Conservation (phyloP, 2,329 filamentous ascomycete genomes). For the Sclerotinia subarctica region DNA sequence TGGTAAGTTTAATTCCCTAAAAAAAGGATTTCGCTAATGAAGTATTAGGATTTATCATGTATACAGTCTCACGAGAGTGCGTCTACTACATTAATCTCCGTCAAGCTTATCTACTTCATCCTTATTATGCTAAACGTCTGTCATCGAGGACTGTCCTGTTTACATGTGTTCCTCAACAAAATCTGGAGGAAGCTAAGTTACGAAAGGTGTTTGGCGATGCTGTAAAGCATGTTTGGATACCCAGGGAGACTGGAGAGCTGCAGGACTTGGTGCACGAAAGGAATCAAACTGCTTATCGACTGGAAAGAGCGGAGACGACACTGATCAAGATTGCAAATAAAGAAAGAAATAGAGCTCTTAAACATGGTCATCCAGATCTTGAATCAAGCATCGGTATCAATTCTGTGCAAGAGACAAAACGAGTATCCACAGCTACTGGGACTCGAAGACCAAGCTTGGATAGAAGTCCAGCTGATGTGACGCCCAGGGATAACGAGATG, state of each 20-base stretch:
- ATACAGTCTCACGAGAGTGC: constrained; percentile 62
- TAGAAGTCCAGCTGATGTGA: not conserved
- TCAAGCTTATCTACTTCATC: constrained; percentile 65
- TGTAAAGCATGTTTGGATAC: constrained; percentile 63
- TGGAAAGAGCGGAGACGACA: constrained; percentile 63
- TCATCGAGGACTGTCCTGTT: constrained; percentile 67
- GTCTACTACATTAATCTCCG: constrained; percentile 67
- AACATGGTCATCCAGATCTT: constrained; percentile 46
- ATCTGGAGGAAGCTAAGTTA: constrained; percentile 56
- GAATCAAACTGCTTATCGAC: constrained; percentile 56
- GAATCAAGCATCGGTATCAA: constrained; percentile 21
- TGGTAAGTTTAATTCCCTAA: constrained; percentile 30
- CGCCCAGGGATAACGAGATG: not conserved
- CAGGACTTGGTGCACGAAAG: constrained; percentile 58
- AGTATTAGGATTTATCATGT: constrained; percentile 54
- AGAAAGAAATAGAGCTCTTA: constrained; percentile 51
- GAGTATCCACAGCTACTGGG: not conserved
- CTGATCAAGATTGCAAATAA: constrained; percentile 57
- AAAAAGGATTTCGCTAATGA: constrained; percentile 17
- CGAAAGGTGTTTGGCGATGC: constrained; percentile 58
- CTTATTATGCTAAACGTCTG: constrained; percentile 61
- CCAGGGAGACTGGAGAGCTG: constrained; percentile 56
- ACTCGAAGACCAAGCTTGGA: not conserved
- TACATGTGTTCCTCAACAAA: constrained; percentile 59
- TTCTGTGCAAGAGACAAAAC: constrained; percentile 13